phyloP scores from a whole-genome alignment of 345 rosid genomes.

The Eucalyptus tenuipes region DNA sequence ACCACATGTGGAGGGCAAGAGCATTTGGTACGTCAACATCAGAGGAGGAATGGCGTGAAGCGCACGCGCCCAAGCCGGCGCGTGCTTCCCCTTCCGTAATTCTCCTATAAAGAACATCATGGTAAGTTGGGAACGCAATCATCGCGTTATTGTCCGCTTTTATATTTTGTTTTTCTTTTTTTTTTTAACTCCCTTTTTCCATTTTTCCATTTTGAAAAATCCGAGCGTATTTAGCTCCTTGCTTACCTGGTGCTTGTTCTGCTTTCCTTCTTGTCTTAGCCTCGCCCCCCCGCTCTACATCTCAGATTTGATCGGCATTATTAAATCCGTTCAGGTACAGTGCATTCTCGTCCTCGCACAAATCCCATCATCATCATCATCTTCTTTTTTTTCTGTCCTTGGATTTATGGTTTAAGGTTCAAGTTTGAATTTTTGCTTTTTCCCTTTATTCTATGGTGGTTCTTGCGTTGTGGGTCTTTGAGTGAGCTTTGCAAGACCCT shows the following conservation, averaged over 20 bases:
- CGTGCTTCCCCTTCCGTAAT: background rate
- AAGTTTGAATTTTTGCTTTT: background rate
- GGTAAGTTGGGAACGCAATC: background rate
- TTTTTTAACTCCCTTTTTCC: too few relatives aligned
- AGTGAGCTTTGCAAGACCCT: background rate
- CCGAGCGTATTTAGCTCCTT: background rate
- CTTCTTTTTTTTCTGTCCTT: background rate
- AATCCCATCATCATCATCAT: background rate
- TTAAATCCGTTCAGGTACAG: background rate
- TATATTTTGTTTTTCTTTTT: background rate
- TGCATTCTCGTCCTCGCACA: background rate
- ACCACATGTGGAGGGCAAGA: background rate
- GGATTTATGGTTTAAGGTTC: background rate
- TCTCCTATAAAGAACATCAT: background rate
- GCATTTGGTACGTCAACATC: background rate
- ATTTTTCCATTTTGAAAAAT: background rate
- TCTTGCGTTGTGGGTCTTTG: background rate
- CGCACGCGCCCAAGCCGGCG: background rate
- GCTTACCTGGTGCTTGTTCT: background rate
- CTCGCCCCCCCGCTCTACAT: background rate
- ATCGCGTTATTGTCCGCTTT: background rate
- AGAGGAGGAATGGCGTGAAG: background rate
- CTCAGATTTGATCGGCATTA: background rate
- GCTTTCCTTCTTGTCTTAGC: background rate
- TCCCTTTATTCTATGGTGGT: background rate